Evolutionary conservation across 352 stramenopile species (phyloP).

Genomic region (Phytophthora cryptogea): DNA sequence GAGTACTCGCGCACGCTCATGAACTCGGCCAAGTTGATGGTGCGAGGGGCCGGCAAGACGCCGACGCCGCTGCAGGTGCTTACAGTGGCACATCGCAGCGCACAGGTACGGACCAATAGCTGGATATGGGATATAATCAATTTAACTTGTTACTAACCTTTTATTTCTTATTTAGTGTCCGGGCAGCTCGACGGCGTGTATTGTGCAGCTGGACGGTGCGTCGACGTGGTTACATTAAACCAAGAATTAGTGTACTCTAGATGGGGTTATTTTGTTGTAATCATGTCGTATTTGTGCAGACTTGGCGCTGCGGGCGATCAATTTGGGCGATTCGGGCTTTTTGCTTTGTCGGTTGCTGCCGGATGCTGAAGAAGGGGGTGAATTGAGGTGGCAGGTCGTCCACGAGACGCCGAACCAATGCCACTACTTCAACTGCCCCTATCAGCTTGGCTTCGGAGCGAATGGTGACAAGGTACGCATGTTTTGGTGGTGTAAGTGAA

Average conservation of each 20-base stretch:
- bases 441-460: constrained; percentile 87
- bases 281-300: constrained; percentile 31
- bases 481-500: constrained; percentile 6
- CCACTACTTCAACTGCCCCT: constrained; percentile 98
- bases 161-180: constrained; percentile 45
- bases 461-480: constrained; percentile 86
- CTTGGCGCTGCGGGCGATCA: constrained; percentile 78
- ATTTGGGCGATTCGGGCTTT: constrained; percentile 95
- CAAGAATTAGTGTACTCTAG: neutral
- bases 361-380: constrained; percentile 39
- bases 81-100: constrained; percentile 63
- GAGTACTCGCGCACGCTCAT: constrained; percentile 89
- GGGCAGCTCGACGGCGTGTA: constrained; percentile 86
- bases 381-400: constrained; percentile 75
- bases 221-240: neutral
- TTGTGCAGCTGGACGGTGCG: constrained; percentile 79
- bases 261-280: neutral
- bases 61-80: constrained; percentile 74
- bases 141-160: neutral
- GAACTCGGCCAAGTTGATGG: constrained; percentile 43
- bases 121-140: neutral
- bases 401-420: constrained; percentile 91
- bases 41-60: constrained; percentile 24
- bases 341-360: constrained; percentile 80
- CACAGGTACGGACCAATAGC: constrained; percentile 38